Evolutionary conservation across 108 stramenopile species (phyloP).

Genomic region (Cyclotella atomus): DNA sequence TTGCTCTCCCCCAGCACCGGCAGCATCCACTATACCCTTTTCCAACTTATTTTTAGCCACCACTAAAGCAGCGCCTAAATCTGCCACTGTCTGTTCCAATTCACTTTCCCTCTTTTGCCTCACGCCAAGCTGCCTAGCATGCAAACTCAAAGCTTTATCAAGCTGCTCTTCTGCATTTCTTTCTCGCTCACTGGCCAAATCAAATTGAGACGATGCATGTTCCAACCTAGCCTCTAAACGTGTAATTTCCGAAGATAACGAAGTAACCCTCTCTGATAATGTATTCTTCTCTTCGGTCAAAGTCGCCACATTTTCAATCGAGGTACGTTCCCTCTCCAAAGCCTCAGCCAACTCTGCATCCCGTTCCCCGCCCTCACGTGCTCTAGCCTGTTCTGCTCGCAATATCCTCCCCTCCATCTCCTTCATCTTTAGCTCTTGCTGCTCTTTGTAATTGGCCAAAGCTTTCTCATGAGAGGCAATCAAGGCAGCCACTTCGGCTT

Average conservation of each 20-base stretch:
- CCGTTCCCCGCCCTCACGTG: conserved; percentile 78
- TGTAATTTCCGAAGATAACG: conserved; percentile 65
- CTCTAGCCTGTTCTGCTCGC: conserved; percentile 48
- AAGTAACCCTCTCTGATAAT: conserved; percentile 60
- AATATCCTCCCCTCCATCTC: conserved; percentile 55
- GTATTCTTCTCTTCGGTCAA: conserved; percentile 77
- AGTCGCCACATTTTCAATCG: conserved; percentile 33
- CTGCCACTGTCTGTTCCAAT: conserved; percentile 80
- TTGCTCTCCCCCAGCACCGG: neutral
- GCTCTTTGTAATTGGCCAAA: conserved; percentile 54
- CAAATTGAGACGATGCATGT: conserved; percentile 64
- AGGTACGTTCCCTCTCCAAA: conserved; percentile 61
- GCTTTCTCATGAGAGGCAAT: conserved; percentile 61
- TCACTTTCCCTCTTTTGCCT: conserved; percentile 76
- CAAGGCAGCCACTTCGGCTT: conserved; percentile 52
- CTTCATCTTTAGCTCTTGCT: conserved; percentile 47
- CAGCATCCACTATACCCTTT: neutral
- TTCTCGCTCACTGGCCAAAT: conserved; percentile 73
- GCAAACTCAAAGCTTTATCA: conserved; percentile 71
- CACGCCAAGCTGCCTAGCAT: conserved; percentile 78
- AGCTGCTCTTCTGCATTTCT: conserved; percentile 80
- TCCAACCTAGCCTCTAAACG: conserved; percentile 71
- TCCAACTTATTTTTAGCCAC: conserved; percentile 48
- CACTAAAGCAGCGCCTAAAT: conserved; percentile 79
- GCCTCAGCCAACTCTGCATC: conserved; percentile 70